Evolutionary conservation across 2,329 filamentous ascomycete species (phyloP), one percentile per base, ranked within the genome.

Genomic region (Cladosporium sphaerospermum): DNA sequence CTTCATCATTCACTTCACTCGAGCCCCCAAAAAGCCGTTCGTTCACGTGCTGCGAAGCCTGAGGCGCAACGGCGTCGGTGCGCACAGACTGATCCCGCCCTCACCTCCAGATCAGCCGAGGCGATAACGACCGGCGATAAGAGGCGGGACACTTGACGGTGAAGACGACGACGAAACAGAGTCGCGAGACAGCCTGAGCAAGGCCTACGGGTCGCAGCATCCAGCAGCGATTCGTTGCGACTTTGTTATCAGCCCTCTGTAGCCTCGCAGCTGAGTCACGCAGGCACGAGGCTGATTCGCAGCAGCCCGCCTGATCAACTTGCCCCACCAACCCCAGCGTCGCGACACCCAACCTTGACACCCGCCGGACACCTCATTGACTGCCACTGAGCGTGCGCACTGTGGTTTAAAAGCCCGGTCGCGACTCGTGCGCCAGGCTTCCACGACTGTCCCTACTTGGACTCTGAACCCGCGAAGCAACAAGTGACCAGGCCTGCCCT

Each of bases 71-170:
- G 36, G 36, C 36, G 36, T 13, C 36, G 36, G 36, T 14, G 16
- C 36, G 36, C 36, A 39, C 36, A 39, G 36, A 39, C 36, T 13
- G 36, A 36, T 39, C 36, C 36, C 36, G n/a, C 36, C n/a, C n/a
- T 39, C 23, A 28, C 23, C 23, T 28, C 16, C 36, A 14, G 36
- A 14, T 39, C 36, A 39, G 36, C 36, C 36, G 36, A 39, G 36
- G 36, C 36, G 47, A 50, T 50, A 42, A 49, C 23, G 23, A 28
- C 23, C 23, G n/a, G 36, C 37, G 46, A 49, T 49, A 49, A 49
- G 46, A 28, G 23, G 23, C 23, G 23, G 37, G 28, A 39, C 10
- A 9, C 13, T 39, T 33, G 16, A 11, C 34, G 33, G 23, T 18
- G 23, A 16, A 36, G 32, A 51, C 47, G 28, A 51, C 47, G 16